Conservation (phyloP, 345 rosid species). For the Hibiscus syriacus region DNA sequence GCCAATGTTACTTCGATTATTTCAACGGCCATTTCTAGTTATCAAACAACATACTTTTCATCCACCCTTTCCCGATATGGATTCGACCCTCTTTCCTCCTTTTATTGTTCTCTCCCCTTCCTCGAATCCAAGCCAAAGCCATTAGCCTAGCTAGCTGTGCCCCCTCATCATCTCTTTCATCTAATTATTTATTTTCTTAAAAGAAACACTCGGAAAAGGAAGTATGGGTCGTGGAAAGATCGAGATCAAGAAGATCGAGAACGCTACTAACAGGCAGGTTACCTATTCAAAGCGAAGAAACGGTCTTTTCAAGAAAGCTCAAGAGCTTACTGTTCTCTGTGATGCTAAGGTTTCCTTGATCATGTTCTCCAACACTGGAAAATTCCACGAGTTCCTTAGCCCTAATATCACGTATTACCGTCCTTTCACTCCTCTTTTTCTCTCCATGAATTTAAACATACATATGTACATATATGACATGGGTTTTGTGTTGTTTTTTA, state of each 20-base stretch:
- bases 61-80: slow-evolving; percentile 7
- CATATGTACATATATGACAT: neutral
- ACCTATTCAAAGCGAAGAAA: slow-evolving; percentile 54
- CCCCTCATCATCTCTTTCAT: neutral
- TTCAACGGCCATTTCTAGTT: slow-evolving; percentile 2
- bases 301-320: slow-evolving; percentile 60
- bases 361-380: slow-evolving; percentile 43
- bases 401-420: slow-evolving; percentile 30
- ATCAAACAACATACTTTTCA: slow-evolving; percentile 5
- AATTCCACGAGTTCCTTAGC: slow-evolving; percentile 45
- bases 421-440: neutral
- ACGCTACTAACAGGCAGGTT: slow-evolving; percentile 53
- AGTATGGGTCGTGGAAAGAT: slow-evolving; percentile 58
- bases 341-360: slow-evolving; percentile 59
- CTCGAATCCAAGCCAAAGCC: neutral
- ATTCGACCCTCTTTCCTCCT: neutral
- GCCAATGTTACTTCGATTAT: neutral
- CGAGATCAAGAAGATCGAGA: slow-evolving; percentile 57
- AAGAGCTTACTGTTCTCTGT: slow-evolving; percentile 58
- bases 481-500: neutral
- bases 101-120: neutral
- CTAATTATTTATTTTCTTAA: neutral
- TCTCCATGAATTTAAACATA: neutral
- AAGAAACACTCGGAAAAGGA: neutral
- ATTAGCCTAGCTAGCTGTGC: neutral